Evolutionary conservation across 1,284 basidiomycete species (phyloP).

Genomic region (Apiotrichum porosum): DNA sequence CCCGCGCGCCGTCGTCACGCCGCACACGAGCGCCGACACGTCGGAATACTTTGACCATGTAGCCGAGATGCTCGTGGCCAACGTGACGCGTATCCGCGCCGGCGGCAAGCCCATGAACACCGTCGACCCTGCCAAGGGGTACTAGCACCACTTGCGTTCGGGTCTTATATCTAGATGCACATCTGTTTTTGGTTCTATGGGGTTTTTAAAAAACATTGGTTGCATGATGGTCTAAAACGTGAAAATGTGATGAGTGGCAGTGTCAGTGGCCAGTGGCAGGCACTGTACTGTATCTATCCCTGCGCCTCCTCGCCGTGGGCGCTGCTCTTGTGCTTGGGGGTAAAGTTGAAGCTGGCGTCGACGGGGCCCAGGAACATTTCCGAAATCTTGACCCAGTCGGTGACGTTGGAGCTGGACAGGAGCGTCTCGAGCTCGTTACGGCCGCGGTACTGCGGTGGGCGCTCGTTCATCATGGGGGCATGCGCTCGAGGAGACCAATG

Average conservation of each 20-base stretch:
- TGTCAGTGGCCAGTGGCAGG: no score
- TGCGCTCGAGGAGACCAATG: conserved; percentile 80
- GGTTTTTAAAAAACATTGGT: no score
- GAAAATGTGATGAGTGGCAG: no score
- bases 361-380: conserved; percentile 85
- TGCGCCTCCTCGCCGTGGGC: conserved; percentile 58
- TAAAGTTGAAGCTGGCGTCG: conserved; percentile 63
- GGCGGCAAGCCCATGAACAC: conserved; percentile 38
- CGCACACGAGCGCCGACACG: conserved; percentile 40
- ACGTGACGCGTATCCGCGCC: conserved; percentile 37
- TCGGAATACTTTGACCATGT: conserved; percentile 38
- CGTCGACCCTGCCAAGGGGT: conserved; percentile 43
- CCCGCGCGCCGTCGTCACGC: conserved; percentile 40
- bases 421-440: conserved; percentile 85
- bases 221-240: no score
- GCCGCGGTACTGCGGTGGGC: conserved; percentile 78
- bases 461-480: conserved; percentile 83
- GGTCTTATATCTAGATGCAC: no score
- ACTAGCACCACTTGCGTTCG: no score
- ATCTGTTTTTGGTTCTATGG: no score
- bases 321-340: conserved; percentile 70
- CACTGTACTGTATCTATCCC: no score
- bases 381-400: conserved; percentile 92
- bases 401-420: conserved; percentile 69
- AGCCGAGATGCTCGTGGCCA: conserved; percentile 45